A percentile compares a stretch with the other conserved stretches of the same genome.
Conservation (phyloP, 768 basidiomycete genomes). For the Boletus sp. region DNA sequence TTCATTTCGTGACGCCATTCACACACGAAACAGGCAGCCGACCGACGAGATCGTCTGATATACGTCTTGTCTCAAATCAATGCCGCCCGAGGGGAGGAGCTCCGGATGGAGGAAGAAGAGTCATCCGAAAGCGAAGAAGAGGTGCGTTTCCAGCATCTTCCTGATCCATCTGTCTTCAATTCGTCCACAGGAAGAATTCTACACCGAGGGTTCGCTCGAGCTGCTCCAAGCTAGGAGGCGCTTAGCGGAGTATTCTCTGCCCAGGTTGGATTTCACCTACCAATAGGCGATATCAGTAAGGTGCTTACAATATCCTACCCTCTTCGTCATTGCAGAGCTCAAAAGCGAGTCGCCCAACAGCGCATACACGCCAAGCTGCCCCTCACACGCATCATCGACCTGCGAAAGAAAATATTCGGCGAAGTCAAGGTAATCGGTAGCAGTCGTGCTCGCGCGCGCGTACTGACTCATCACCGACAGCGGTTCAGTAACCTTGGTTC, state of each 20-base stretch:
- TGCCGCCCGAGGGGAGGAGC: constrained; percentile 80
- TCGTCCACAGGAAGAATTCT: constrained; percentile 80
- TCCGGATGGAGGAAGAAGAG: constrained; percentile 67
- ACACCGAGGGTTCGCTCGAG: constrained; percentile 85
- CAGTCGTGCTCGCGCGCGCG: not conserved
- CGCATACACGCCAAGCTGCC: constrained; percentile 85
- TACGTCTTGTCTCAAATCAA: constrained; percentile 94
- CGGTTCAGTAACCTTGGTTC: constrained; percentile 92
- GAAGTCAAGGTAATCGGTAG: constrained; percentile 74
- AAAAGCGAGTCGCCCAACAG: constrained; percentile 91
- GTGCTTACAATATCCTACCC: constrained; percentile 67
- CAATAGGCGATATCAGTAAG: constrained; percentile 56
- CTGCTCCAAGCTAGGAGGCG: constrained; percentile 81
- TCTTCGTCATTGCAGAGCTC: constrained; percentile 73
- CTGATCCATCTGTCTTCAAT: not conserved
- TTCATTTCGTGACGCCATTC: constrained; percentile 8
- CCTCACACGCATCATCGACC: constrained; percentile 84
- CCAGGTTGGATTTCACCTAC: constrained; percentile 80
- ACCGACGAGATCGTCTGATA: constrained; percentile 92
- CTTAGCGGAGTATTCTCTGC: constrained; percentile 92
- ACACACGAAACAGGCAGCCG: constrained; percentile 69
- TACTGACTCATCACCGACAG: constrained; percentile 39
- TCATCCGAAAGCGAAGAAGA: constrained; percentile 76
- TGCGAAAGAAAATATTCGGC: constrained; percentile 85
- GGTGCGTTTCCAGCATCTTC: constrained; percentile 37